phyloP scores from a whole-genome alignment of 1,139 yeast genomes.

The Saccharomyces hybrid region DNA sequence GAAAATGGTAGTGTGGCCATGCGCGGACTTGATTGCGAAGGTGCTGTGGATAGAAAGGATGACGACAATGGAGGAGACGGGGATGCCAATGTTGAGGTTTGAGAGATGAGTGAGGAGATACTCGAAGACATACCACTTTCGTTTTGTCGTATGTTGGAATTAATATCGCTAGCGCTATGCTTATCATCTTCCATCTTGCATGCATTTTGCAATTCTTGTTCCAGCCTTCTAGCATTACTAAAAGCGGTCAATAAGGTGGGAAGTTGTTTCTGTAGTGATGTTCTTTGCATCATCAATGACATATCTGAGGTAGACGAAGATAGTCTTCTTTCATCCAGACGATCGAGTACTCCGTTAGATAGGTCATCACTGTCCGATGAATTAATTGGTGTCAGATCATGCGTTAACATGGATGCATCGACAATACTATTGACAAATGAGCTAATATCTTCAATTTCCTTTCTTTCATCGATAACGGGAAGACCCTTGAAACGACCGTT shows the following conservation, averaged over 20 bases:
- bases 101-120: not conserved
- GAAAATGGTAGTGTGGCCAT: not conserved
- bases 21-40: not conserved
- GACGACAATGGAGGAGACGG: not conserved
- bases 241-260: conserved; percentile 35
- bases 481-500: conserved; percentile 4
- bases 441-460: conserved; percentile 11
- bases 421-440: conserved; percentile 10
- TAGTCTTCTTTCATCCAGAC: conserved; percentile 7
- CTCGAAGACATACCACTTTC: not conserved
- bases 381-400: conserved; percentile 2
- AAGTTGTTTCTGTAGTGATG: conserved; percentile 31
- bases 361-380: not conserved
- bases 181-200: not conserved
- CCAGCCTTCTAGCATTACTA: conserved; percentile 32
- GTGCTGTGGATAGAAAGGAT: not conserved
- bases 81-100: not conserved
- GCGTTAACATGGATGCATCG: conserved; percentile 3
- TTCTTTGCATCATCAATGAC: conserved; percentile 21
- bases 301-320: conserved; percentile 11
- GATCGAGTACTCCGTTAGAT: not conserved
- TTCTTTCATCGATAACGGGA: conserved; percentile 7
- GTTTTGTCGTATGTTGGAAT: not conserved
- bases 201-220: conserved; percentile 24
- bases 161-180: not conserved